These are phyloP conservation scores for Nemania sp. DNA, from an alignment of 2,329 filamentous ascomycete genomes.

Conservation along the genomic window DNA sequence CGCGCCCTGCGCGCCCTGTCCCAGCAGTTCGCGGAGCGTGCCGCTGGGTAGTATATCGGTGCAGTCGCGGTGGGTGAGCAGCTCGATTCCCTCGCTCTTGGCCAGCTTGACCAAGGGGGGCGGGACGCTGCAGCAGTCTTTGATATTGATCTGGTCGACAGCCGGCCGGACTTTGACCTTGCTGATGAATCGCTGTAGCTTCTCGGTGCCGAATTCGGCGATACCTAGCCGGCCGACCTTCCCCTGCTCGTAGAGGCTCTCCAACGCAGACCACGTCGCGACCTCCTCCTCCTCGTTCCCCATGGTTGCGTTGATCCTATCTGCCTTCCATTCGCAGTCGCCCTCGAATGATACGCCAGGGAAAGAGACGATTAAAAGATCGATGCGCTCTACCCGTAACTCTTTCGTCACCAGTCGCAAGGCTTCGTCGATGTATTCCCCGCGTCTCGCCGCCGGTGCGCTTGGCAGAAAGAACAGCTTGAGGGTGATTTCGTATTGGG, in stretches of 20 bases:
- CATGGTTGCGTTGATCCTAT: conserved; percentile 63
- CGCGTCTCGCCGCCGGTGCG: conserved; percentile 66
- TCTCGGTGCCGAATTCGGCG: conserved; percentile 87
- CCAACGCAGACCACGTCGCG: conserved; percentile 73
- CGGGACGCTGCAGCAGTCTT: conserved; percentile 94
- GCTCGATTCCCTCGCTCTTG: conserved; percentile 80
- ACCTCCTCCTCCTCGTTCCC: conserved; percentile 69
- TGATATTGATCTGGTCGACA: conserved; percentile 95
- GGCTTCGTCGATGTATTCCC: conserved; percentile 75
- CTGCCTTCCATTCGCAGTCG: conserved; percentile 80
- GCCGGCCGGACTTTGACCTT: conserved; percentile 72
- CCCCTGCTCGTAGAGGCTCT: conserved; percentile 72
- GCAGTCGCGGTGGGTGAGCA: conserved; percentile 93
- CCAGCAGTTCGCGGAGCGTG: conserved; percentile 81
- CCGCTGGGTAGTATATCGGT: conserved; percentile 87
- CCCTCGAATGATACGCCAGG: conserved; percentile 93
- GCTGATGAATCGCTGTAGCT: conserved; percentile 76
- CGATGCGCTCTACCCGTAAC: conserved; percentile 73
- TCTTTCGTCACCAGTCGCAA: conserved; percentile 80
- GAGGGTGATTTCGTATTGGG: conserved; percentile 90
- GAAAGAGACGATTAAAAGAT: conserved; percentile 91
- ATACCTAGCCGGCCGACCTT: conserved; percentile 78
- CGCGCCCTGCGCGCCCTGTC: conserved; percentile 71
- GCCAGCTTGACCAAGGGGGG: conserved; percentile 83
- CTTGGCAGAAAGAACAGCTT: conserved; percentile 92